Conservation (phyloP, 345 rosid genomes). For the Hibiscus tridactylites region DNA sequence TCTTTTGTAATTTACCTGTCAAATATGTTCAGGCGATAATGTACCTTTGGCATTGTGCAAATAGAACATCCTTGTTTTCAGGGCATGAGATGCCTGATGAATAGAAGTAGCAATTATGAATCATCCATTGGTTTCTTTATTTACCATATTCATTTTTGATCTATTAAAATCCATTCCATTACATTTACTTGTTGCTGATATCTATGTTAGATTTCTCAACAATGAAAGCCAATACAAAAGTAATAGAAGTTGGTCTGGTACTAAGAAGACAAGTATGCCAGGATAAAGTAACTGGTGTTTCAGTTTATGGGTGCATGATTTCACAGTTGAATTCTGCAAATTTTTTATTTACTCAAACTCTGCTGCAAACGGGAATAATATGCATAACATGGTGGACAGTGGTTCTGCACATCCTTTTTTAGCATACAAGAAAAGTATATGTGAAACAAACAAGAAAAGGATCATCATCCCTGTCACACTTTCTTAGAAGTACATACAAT, state of each 20-base stretch:
- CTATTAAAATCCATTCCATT: not conserved
- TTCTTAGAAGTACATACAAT: not conserved
- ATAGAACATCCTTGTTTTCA: not conserved
- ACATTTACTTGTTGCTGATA: too few relatives aligned
- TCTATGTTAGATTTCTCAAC: not conserved
- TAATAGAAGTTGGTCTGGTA: not conserved
- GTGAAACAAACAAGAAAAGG: conserved; percentile 7
- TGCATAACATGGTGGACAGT: not conserved
- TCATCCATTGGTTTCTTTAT: not conserved
- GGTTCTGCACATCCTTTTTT: not conserved
- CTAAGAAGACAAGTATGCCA: not conserved
- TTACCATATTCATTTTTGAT: not conserved
- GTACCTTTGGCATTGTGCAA: not conserved
- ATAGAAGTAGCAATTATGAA: not conserved
- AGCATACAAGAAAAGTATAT: not conserved
- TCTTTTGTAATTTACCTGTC: not conserved
- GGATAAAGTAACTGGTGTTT: not conserved
- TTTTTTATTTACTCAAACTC: not conserved
- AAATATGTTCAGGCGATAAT: not conserved
- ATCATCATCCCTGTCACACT: not conserved
- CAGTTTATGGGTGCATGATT: not conserved
- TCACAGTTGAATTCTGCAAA: not conserved
- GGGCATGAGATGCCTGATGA: not conserved
- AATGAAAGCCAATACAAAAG: not conserved
- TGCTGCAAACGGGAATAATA: not conserved